Percentiles rank a stretch among this genome's conserved stretches.
phyloP scores from a whole-genome alignment of 2,329 filamentous ascomycete genomes.

The Botrytis galanthina region DNA sequence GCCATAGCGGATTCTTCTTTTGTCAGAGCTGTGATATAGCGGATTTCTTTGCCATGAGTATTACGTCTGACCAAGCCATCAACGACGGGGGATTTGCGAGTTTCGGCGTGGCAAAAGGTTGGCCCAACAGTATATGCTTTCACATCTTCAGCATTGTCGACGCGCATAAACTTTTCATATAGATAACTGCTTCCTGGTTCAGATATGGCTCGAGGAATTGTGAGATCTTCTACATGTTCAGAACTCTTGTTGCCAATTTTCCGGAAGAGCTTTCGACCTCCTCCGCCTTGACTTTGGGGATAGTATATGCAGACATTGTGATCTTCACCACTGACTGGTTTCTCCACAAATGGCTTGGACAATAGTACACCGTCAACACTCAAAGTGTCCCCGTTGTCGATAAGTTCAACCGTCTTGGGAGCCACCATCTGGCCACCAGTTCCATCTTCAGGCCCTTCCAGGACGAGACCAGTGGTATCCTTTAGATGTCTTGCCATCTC shows the following conservation, averaged over 20 bases:
- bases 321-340: slow-evolving; percentile 96
- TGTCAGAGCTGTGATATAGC: slow-evolving; percentile 85
- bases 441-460: slow-evolving; percentile 69
- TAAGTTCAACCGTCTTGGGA: slow-evolving; percentile 71
- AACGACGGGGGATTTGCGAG: slow-evolving; percentile 93
- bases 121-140: slow-evolving; percentile 97
- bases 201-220: slow-evolving; percentile 74
- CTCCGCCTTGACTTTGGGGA: slow-evolving; percentile 79
- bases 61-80: slow-evolving; percentile 95
- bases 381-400: slow-evolving; percentile 87
- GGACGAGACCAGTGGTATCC: slow-evolving; percentile 72
- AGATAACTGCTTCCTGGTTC: slow-evolving; percentile 84
- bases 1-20: slow-evolving; percentile 82
- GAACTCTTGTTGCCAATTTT: slow-evolving; percentile 99
- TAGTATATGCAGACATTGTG: slow-evolving; percentile 99
- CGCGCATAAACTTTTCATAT: slow-evolving; percentile 94
- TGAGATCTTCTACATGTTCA: slow-evolving; percentile 79
- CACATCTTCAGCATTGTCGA: slow-evolving; percentile 96
- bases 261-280: slow-evolving; percentile 86
- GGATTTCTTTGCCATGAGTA: slow-evolving; percentile 93
- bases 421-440: slow-evolving; percentile 51
- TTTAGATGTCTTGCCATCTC: slow-evolving; percentile 80
- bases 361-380: slow-evolving; percentile 80
- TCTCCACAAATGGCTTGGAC: slow-evolving; percentile 95
- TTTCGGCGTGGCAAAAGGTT: slow-evolving; percentile 93